Evolutionary conservation across 2,329 filamentous ascomycete genomes (phyloP).

Genomic region (Colletotrichum lupini): DNA sequence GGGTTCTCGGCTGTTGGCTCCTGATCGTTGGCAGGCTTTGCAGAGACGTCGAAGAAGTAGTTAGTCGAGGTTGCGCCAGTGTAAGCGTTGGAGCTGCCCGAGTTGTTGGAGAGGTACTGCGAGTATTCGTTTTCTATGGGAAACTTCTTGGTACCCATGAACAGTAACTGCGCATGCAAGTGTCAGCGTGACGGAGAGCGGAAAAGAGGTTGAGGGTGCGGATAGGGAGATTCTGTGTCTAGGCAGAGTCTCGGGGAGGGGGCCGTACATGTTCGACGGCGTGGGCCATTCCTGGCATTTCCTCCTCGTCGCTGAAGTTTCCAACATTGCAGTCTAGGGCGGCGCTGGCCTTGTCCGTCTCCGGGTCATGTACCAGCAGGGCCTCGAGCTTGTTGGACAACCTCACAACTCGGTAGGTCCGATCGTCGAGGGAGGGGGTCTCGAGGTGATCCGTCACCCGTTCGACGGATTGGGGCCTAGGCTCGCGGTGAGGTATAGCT

Average conservation of each 20-base stretch:
- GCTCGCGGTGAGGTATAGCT: constrained; percentile 42
- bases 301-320: constrained; percentile 90
- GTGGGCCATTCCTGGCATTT: constrained; percentile 95
- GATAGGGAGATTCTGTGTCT: too few species aligned
- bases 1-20: constrained; percentile 66
- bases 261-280: constrained; percentile 84
- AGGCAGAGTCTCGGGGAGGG: neutral
- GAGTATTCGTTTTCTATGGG: constrained; percentile 96
- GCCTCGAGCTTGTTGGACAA: constrained; percentile 90
- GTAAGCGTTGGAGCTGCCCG: constrained; percentile 94
- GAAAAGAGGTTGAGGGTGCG: neutral
- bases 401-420: constrained; percentile 87
- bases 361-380: constrained; percentile 90
- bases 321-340: constrained; percentile 96
- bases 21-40: constrained; percentile 74
- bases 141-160: constrained; percentile 99
- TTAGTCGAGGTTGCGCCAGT: constrained; percentile 95
- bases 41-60: constrained; percentile 96
- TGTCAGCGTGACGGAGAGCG: constrained; percentile 32
- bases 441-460: constrained; percentile 78
- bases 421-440: constrained; percentile 86
- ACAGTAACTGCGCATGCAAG: constrained; percentile 70
- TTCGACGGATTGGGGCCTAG: constrained; percentile 46
- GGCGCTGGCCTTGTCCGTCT: constrained; percentile 96
- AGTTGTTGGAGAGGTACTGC: constrained; percentile 89